Percentiles rank a stretch among this genome's conserved stretches.
phyloP scores from a whole-genome alignment of 2,329 filamentous ascomycete genomes.

The Verticillium alfalfae region DNA sequence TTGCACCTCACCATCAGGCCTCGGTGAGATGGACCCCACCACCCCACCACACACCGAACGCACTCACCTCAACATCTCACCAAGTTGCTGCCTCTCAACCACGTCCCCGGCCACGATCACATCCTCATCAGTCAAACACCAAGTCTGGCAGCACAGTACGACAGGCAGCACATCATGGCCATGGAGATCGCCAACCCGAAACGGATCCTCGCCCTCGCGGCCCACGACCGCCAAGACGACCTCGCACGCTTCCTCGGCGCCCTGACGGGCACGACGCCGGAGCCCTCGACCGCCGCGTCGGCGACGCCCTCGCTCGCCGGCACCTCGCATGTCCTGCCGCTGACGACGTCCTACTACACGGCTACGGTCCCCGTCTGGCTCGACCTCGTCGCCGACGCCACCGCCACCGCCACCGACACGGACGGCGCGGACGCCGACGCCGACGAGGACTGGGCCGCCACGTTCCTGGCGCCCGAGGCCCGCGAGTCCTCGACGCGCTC shows the following conservation, averaged over 20 bases:
- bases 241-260: constrained; percentile 42
- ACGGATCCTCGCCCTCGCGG: constrained; percentile 53
- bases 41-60: no score
- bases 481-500: constrained; percentile 56
- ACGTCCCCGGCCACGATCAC: no score
- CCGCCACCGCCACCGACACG: constrained; percentile 57
- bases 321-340: constrained; percentile 47
- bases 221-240: constrained; percentile 37
- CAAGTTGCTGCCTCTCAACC: no score
- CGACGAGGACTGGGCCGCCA: constrained; percentile 46
- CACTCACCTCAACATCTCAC: no score
- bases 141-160: no score
- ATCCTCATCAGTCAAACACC: no score
- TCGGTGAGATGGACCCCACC: no score
- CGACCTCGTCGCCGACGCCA: constrained; percentile 48
- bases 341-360: constrained; percentile 58
- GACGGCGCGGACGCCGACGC: constrained; percentile 52
- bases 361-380: constrained; percentile 60
- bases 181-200: constrained; percentile 46
- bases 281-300: constrained; percentile 19
- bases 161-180: no score
- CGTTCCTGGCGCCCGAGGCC: constrained; percentile 57
- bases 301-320: constrained; percentile 44
- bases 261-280: constrained; percentile 42
- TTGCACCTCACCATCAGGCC: no score